Conservation (phyloP, 192 early-diverging fungal species). For the Kickxella alabastrina region DNA sequence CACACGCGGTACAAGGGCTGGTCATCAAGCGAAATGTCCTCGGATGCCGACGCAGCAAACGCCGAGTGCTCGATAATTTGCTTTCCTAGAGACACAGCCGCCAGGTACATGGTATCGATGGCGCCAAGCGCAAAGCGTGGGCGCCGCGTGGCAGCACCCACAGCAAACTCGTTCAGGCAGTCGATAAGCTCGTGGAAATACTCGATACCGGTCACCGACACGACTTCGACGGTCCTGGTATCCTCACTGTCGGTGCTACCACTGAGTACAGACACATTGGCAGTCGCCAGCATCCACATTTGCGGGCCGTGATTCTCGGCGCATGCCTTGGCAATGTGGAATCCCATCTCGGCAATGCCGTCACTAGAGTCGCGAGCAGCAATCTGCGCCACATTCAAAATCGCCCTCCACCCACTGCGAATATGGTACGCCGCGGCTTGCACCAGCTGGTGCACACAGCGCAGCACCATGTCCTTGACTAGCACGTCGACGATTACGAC, state of each 20-base stretch:
- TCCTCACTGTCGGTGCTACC: background rate
- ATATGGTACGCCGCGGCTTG: conserved; percentile 71
- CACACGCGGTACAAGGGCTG: conserved; percentile 68
- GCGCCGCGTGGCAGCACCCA: conserved; percentile 16
- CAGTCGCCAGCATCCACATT: conserved; percentile 28
- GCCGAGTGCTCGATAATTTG: conserved; percentile 22
- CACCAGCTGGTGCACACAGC: conserved; percentile 75
- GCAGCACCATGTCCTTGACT: conserved; percentile 73
- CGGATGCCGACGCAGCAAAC: background rate
- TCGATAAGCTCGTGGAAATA: conserved; percentile 49
- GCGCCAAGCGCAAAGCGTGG: conserved; percentile 42
- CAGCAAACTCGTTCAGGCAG: conserved; percentile 44
- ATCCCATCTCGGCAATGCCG: conserved; percentile 69
- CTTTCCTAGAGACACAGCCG: conserved; percentile 19
- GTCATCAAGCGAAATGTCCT: conserved; percentile 41
- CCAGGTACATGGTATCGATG: conserved; percentile 36
- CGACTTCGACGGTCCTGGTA: conserved; percentile 3
- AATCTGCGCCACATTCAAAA: conserved; percentile 59
- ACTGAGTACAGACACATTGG: background rate
- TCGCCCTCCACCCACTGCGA: conserved; percentile 76
- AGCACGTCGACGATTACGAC: conserved; percentile 17
- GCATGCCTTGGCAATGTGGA: conserved; percentile 53
- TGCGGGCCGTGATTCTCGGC: conserved; percentile 32
- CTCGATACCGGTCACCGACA: conserved; percentile 33
- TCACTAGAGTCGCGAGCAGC: conserved; percentile 67